These are phyloP conservation scores for Euphorbia schlechtendalii DNA, from an alignment of 441 rosid species.

Conservation along the genomic window DNA sequence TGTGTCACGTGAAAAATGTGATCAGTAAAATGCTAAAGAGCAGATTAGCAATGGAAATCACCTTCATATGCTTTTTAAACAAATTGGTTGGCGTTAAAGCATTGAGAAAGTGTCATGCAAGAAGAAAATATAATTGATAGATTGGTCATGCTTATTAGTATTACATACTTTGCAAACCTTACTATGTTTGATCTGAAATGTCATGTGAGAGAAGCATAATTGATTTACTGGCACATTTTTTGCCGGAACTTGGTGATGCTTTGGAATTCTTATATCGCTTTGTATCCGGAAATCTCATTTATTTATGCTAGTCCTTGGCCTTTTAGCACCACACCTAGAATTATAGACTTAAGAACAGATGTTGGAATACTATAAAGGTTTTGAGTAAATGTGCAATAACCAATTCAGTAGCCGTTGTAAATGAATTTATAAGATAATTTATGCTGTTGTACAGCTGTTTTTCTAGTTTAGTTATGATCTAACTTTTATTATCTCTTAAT, in stretches of 20 bases:
- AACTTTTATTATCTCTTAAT: background rate
- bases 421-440: background rate
- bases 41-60: background rate
- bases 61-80: background rate
- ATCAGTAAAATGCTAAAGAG: background rate
- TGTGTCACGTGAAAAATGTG: background rate
- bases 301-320: background rate
- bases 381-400: no score
- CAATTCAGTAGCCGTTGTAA: no score
- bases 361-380: no score
- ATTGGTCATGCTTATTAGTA: background rate
- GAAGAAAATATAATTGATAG: background rate
- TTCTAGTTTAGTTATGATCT: background rate
- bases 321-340: background rate
- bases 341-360: no score
- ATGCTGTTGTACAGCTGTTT: background rate
- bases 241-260: background rate
- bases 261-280: background rate
- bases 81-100: background rate
- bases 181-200: background rate
- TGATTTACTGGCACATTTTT: background rate
- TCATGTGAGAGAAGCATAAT: background rate
- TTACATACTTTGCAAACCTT: background rate
- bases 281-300: background rate
- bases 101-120: background rate